Percentiles rank a stretch among this genome's conserved stretches.
phyloP scores from a whole-genome alignment of 495 filamentous ascomycete species.

The Xylaria bambusicola region DNA sequence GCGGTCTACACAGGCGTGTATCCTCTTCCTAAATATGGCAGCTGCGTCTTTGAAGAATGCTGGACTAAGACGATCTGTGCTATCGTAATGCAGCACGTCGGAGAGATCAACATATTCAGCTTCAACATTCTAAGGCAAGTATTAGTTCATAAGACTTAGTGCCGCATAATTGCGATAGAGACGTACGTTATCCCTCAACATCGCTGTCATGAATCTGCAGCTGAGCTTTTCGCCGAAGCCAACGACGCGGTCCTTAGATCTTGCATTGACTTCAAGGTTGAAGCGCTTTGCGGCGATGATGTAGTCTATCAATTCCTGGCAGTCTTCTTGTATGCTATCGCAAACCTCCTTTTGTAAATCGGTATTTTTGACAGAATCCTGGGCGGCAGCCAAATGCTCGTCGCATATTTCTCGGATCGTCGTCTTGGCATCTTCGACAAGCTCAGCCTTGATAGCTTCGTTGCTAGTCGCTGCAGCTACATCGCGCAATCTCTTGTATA shows the following conservation, averaged over 20 bases:
- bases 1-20: constrained; percentile 66
- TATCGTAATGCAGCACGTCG: constrained; percentile 67
- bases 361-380: constrained; percentile 59
- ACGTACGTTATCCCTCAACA: constrained; percentile 63
- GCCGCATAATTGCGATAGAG: background rate
- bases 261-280: constrained; percentile 71
- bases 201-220: constrained; percentile 80
- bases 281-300: constrained; percentile 57
- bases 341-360: constrained; percentile 60
- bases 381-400: constrained; percentile 71
- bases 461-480: constrained; percentile 68
- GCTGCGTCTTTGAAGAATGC: constrained; percentile 79
- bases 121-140: constrained; percentile 59
- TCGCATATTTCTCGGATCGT: constrained; percentile 73
- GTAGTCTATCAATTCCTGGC: constrained; percentile 59
- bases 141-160: background rate
- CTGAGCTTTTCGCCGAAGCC: constrained; percentile 93
- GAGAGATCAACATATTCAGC: constrained; percentile 86
- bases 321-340: constrained; percentile 71
- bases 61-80: constrained; percentile 65
- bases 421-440: constrained; percentile 68
- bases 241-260: constrained; percentile 85
- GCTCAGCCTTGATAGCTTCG: constrained; percentile 59
- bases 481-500: constrained; percentile 65
- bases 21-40: constrained; percentile 61